Conservation (phyloP, 1,284 basidiomycete species). For the Xanthoconium separans region DNA sequence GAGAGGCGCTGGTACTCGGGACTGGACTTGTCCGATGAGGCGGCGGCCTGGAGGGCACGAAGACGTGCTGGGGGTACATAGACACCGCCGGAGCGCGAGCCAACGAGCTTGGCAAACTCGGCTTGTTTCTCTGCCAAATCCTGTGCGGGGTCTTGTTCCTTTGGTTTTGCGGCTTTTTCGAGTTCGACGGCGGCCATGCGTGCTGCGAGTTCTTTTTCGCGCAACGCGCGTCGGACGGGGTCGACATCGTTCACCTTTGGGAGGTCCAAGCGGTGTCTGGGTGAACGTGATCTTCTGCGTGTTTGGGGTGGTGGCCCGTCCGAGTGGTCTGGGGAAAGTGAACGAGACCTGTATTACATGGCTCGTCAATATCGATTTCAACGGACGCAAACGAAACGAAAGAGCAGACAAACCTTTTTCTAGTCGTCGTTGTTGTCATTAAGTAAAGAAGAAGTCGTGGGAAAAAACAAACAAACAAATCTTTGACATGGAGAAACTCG, state of each 20-base stretch:
- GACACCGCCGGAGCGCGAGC: constrained; percentile 86
- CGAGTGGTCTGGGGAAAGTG: constrained; percentile 44
- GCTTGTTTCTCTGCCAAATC: constrained; percentile 63
- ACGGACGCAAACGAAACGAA: too few species aligned
- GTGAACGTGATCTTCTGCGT: constrained; percentile 65
- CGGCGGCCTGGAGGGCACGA: constrained; percentile 89
- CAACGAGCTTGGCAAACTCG: constrained; percentile 79
- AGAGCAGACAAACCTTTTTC: constrained; percentile 24
- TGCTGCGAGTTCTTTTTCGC: constrained; percentile 76
- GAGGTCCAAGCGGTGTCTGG: constrained; percentile 44
- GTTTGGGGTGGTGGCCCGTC: constrained; percentile 58
- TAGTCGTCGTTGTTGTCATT: constrained; percentile 9
- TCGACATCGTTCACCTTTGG: constrained; percentile 75
- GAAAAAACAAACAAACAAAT: constrained; percentile 7
- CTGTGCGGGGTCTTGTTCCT: constrained; percentile 45
- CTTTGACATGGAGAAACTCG: constrained; percentile 43
- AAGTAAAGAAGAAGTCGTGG: neutral
- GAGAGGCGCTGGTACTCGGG: constrained; percentile 94
- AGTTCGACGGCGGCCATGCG: constrained; percentile 74
- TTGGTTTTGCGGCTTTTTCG: constrained; percentile 53
- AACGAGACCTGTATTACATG: constrained; percentile 54
- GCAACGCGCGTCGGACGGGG: constrained; percentile 70
- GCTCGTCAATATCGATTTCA: neutral
- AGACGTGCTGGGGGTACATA: constrained; percentile 96
- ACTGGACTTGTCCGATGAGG: constrained; percentile 80